Evolutionary conservation across 2,329 filamentous ascomycete genomes (phyloP), one percentile per base, ranked within the genome.

Genomic region (Aspergillus brunneoviolaceus): DNA sequence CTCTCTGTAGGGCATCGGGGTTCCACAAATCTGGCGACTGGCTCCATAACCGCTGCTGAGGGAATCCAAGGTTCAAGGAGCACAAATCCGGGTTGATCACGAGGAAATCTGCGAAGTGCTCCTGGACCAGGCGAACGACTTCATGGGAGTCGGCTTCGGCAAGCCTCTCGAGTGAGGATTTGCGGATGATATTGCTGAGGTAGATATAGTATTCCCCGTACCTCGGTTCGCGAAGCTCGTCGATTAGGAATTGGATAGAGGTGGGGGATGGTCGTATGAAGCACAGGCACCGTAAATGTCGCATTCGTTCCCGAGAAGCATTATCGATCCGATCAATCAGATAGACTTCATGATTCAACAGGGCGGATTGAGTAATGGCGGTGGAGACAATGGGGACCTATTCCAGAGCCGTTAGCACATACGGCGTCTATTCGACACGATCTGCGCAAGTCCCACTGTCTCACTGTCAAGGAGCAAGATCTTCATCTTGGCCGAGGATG

Each of bases 61-160:
- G 91, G 61, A 87, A 87, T 3, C 84, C 83, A 45, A 96, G 79
- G 61, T 89, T 87, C 57, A 97, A 79, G 4, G 91, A 91, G 76
- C 95, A 96, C 1, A 99, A 82, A 70, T 99, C 96, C 0, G 93
- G 91, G 72, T 99, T 99, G 72, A 98, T 87, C 71, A 97, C 92
- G 50, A 95, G 85, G 72, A 94, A 99, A 75, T 99, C 95, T 63
- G 94, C 92, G 76, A 98, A 99, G 74, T 96, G 91, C 77, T 99
- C 95, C 72, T 98, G 93, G 1, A 99, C 90, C 12, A 87, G 83
- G 72, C 93, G 96, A 65, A 99, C 94, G 39, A 99, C 92, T 77
- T 99, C 96, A 72, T 99, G 92, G 68, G 97, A 93, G 74, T 99
- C 95, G 27, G 95, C 93, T 81, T 99, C 96, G 35, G 95, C 95